phyloP scores from a whole-genome alignment of 257 asterid genomes.

The Fraxinus quadrangulata region DNA sequence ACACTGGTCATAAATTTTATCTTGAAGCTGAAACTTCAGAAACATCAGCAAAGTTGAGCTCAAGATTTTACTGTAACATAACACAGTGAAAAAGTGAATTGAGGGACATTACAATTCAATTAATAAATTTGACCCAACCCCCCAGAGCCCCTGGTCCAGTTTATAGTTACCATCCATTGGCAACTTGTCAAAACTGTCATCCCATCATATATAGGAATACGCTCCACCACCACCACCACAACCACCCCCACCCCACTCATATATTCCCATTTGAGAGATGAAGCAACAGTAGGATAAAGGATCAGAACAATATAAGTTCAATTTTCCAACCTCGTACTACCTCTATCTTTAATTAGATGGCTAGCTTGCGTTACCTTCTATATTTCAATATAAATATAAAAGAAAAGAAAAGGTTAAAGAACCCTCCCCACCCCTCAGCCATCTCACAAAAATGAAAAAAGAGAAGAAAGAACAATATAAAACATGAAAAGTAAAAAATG shows the following conservation, averaged over 20 bases:
- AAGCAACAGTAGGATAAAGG: not conserved
- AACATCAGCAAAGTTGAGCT: not conserved
- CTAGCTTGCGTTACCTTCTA: not conserved
- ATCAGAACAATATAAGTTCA: not conserved
- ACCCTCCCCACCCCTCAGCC: not conserved
- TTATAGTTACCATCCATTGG: no score
- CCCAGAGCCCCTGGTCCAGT: no score
- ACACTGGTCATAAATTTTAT: constrained; percentile 9
- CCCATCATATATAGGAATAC: not conserved
- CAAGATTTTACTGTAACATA: not conserved
- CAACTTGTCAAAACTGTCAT: no score
- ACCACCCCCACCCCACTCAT: not conserved
- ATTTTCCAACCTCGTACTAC: not conserved
- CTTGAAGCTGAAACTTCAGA: constrained; percentile 13
- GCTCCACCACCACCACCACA: not conserved
- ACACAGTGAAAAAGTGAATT: not conserved
- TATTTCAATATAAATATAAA: no score
- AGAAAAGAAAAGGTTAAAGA: no score
- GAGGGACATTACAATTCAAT: no score
- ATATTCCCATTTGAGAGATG: not conserved
- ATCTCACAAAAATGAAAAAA: no score
- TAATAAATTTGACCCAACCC: no score
- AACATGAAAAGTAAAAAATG: not conserved
- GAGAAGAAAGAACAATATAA: no score
- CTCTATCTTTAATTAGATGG: not conserved